Conservation (phyloP, 2,329 filamentous ascomycete species). For the Beauveria varroae region DNA sequence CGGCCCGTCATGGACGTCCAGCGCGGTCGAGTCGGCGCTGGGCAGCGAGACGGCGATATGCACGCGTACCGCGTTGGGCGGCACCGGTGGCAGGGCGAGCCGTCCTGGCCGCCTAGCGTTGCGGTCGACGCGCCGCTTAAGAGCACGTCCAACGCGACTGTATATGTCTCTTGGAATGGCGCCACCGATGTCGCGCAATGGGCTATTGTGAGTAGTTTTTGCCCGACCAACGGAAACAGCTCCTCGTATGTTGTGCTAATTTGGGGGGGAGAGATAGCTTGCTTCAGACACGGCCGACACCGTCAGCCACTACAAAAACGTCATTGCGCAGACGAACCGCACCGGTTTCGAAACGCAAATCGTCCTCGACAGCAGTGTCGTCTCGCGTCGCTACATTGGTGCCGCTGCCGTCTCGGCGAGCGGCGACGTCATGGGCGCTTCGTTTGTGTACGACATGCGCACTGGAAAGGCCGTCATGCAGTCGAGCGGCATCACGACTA, state of each 20-base stretch:
- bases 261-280: conserved; percentile 14
- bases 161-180: conserved; percentile 25
- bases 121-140: conserved; percentile 19
- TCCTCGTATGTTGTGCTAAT: conserved; percentile 11
- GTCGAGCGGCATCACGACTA: conserved; percentile 15
- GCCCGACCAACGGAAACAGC: no score
- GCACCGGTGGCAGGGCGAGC: conserved; percentile 20
- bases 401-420: conserved; percentile 18
- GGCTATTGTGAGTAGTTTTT: conserved; percentile 19
- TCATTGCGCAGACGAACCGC: conserved; percentile 18
- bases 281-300: conserved; percentile 17
- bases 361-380: conserved; percentile 12
- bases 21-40: conserved; percentile 18
- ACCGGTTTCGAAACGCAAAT: conserved; percentile 22
- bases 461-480: conserved; percentile 19
- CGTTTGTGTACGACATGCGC: conserved; percentile 20
- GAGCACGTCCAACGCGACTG: conserved; percentile 18
- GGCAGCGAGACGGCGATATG: conserved; percentile 18
- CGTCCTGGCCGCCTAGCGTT: conserved; percentile 22
- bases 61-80: conserved; percentile 23
- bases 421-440: conserved; percentile 20
- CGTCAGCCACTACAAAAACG: conserved; percentile 17
- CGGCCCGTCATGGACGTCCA: conserved; percentile 20
- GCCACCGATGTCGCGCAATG: conserved; percentile 22
- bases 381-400: conserved; percentile 18